A percentile compares a stretch with the other conserved stretches of the same genome.
Conservation (phyloP, 257 asterid genomes). For the Solanum medicagineum region DNA sequence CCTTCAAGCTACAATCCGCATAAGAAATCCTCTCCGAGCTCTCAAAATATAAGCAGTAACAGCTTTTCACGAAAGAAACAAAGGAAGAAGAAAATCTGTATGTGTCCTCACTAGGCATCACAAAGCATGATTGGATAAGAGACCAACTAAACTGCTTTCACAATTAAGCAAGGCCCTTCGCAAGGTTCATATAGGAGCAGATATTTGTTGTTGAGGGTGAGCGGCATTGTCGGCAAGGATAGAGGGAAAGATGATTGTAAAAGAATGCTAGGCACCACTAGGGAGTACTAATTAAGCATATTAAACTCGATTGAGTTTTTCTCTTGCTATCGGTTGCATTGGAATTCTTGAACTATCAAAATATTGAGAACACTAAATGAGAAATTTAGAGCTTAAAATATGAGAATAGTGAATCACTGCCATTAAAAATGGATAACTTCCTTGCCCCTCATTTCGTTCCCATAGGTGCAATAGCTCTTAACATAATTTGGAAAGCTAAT, state of each 20-base stretch:
- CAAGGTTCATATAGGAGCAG: neutral
- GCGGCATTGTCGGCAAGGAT: neutral
- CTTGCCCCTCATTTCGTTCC: too few relatives aligned
- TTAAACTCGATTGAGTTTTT: too few relatives aligned
- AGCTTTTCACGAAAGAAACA: neutral
- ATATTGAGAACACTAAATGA: neutral
- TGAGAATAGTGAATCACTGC: neutral
- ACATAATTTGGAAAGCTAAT: too few relatives aligned
- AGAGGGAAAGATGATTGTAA: neutral
- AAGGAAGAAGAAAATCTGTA: neutral
- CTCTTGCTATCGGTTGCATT: neutral
- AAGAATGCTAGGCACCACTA: neutral
- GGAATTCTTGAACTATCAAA: neutral
- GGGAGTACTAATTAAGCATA: neutral
- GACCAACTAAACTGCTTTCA: neutral
- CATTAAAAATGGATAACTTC: neutral
- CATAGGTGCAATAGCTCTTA: too few relatives aligned
- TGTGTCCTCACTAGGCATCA: neutral
- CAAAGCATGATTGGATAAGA: neutral
- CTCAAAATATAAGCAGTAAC: neutral
- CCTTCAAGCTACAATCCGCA: neutral
- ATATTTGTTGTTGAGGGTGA: neutral
- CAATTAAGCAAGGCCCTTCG: neutral
- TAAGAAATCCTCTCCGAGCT: neutral
- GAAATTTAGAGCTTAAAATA: neutral